phyloP scores from a whole-genome alignment of 2,329 filamentous ascomycete genomes.

The Colletotrichum brevisporum region DNA sequence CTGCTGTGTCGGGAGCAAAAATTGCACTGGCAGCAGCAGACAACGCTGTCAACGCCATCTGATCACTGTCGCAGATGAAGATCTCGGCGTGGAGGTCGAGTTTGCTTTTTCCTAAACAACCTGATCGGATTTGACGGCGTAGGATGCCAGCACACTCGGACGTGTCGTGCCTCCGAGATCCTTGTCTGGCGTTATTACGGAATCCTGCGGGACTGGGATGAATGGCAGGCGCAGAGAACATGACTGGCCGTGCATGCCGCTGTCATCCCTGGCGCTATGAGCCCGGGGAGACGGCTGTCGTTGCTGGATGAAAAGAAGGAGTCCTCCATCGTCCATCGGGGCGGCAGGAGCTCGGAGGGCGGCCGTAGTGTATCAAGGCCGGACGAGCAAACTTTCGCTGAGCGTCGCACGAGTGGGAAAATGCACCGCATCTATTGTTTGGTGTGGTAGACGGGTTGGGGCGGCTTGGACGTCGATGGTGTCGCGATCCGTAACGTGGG shows the following conservation, averaged over 20 bases:
- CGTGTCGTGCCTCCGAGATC: constrained; percentile 5
- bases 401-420: constrained; percentile 25
- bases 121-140: neutral
- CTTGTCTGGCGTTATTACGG: neutral
- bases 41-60: constrained; percentile 7
- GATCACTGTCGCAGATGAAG: constrained; percentile 6
- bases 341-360: neutral
- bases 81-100: neutral
- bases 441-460: constrained; percentile 7
- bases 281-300: neutral
- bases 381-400: constrained; percentile 19
- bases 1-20: neutral
- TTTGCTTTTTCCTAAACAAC: neutral
- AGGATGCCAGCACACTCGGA: neutral
- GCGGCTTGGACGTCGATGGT: constrained; percentile 1
- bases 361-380: neutral
- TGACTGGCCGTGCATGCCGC: constrained; percentile 12
- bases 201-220: constrained; percentile 2
- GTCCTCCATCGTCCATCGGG: neutral
- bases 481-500: neutral
- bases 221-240: constrained; percentile 8
- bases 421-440: constrained; percentile 4
- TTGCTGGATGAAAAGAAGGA: neutral
- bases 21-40: neutral
- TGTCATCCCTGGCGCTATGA: constrained; percentile 17